A percentile compares a stretch with the other conserved stretches of the same genome.
These are phyloP conservation scores for Syncephalastrum monosporum DNA, from an alignment of 371 early-diverging fungal species.

Conservation along the genomic window DNA sequence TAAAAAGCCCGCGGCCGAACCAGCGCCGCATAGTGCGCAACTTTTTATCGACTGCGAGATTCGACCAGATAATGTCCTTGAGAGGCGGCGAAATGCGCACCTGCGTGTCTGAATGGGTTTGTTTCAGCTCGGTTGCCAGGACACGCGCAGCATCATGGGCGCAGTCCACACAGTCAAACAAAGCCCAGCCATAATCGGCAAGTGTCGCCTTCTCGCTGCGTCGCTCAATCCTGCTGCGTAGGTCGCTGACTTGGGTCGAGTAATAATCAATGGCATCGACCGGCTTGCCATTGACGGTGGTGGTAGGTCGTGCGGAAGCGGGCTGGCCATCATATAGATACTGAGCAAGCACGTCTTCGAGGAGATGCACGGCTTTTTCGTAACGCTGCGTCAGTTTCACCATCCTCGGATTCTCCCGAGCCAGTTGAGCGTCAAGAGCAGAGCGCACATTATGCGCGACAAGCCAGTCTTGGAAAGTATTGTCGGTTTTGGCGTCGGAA, in stretches of 20 bases:
- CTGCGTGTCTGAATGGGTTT: too few relatives aligned
- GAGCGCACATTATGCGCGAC: slow-evolving; percentile 6
- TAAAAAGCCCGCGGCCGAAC: slow-evolving; percentile 53
- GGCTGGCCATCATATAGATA: slow-evolving; percentile 41
- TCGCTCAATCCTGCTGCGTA: slow-evolving; percentile 66
- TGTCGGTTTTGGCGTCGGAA: slow-evolving; percentile 25
- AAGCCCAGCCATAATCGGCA: too few relatives aligned
- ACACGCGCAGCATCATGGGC: too few relatives aligned
- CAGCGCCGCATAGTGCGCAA: slow-evolving; percentile 49
- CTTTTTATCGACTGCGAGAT: slow-evolving; percentile 55
- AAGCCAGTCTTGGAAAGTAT: slow-evolving; percentile 43
- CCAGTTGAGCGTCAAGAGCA: slow-evolving; percentile 46
- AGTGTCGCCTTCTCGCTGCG: slow-evolving; percentile 19
- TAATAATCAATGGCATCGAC: slow-evolving; percentile 64
- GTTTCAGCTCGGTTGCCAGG: too few relatives aligned
- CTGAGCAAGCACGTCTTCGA: slow-evolving; percentile 62
- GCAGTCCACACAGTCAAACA: too few relatives aligned
- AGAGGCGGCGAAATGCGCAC: slow-evolving; percentile 56
- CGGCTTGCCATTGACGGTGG: too few relatives aligned
- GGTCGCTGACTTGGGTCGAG: slow-evolving; percentile 53
- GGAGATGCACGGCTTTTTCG: slow-evolving; percentile 50
- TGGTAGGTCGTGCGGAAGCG: neutral
- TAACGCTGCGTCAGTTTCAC: slow-evolving; percentile 66
- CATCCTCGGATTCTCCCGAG: slow-evolving; percentile 61
- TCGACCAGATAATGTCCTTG: slow-evolving; percentile 78